Base-by-base conservation (phyloP, 768 basidiomycete species). In the Amanita pallidorosea region DNA sequence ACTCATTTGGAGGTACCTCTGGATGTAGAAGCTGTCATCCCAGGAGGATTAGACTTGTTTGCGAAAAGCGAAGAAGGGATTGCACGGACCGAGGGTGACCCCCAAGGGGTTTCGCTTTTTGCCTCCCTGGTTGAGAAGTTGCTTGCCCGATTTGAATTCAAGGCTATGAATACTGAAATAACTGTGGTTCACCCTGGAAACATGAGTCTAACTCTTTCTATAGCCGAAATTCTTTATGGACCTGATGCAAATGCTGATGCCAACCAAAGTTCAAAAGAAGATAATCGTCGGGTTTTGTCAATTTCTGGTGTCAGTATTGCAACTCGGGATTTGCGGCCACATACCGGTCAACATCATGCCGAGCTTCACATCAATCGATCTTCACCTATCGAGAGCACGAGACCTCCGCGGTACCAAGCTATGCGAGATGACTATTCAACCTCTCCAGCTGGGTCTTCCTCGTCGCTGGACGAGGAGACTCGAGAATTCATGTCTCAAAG, bases 51-150 rank as follows among this genome's bases (percentile, higher is more conserved):
- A 37, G 72, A 78, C 58, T 70, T 76, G n/a, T 81, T 80, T 53
- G 62, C 70, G 25, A 57, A 69, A 35, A 65, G 67, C 18, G 67
- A 68, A 8, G 77, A 78, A 45, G 72, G 71, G 37, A 60, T 63
- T 15, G 59, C 60, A 22, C 63, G 65, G 47, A 47, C 62, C 18
- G 82, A 85, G 45, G 59, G 65, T 23, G 83, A 88, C 55, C 82
- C 85, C 37, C 74, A 75, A 25, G 90, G 88, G 15, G 80, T 91
- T 22, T 88, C 88, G 13, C 68, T 93, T 45, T 85, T 93, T 62
- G 81, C 91, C 25, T 76, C 77, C 43, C 74, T 93, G 50, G 81
- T 92, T 43, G 89, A 92, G 60, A 74, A 81, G 25, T 69, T 93
- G 11, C 76, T 93, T 25, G 76, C 86, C 13, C 77, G 83, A 54